Evolutionary conservation across 805 yeast species (phyloP).

Genomic region (Lachancea lanzarotensis): DNA sequence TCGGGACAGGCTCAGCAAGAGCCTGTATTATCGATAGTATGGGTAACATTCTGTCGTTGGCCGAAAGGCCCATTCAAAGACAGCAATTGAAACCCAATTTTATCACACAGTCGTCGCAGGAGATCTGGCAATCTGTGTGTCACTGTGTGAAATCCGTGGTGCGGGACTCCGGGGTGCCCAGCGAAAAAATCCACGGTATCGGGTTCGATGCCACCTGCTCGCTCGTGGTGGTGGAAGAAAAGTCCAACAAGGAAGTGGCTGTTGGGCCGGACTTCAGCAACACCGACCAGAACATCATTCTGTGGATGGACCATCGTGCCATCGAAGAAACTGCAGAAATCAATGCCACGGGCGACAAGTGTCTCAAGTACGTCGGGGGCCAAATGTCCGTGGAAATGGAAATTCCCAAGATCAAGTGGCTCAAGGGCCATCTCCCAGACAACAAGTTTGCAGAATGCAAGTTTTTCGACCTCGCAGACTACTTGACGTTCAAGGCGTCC

Average conservation of each 20-base stretch:
- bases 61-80: slow-evolving; percentile 74
- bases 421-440: slow-evolving; percentile 73
- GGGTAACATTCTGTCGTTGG: slow-evolving; percentile 74
- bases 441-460: slow-evolving; percentile 53
- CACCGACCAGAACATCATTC: slow-evolving; percentile 68
- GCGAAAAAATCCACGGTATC: slow-evolving; percentile 66
- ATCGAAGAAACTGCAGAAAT: slow-evolving; percentile 70
- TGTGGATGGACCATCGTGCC: slow-evolving; percentile 99
- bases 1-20: slow-evolving; percentile 97
- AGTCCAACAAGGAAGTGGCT: slow-evolving; percentile 62
- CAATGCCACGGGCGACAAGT: slow-evolving; percentile 71
- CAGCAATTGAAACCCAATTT: slow-evolving; percentile 65
- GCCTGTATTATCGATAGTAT: slow-evolving; percentile 83
- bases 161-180: slow-evolving; percentile 67
- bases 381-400: slow-evolving; percentile 98
- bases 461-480: slow-evolving; percentile 92
- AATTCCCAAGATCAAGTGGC: slow-evolving; percentile 94
- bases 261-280: slow-evolving; percentile 89
- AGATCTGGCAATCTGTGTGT: slow-evolving; percentile 87
- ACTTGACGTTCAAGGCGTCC: slow-evolving; percentile 84
- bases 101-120: slow-evolving; percentile 82
- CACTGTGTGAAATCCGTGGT: slow-evolving; percentile 72
- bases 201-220: slow-evolving; percentile 99
- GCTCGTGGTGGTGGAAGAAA: slow-evolving; percentile 67
- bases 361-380: slow-evolving; percentile 91